These are phyloP conservation scores for Gracilaria gracilis DNA, from an alignment of 23 red algal species.

Conservation along the genomic window DNA sequence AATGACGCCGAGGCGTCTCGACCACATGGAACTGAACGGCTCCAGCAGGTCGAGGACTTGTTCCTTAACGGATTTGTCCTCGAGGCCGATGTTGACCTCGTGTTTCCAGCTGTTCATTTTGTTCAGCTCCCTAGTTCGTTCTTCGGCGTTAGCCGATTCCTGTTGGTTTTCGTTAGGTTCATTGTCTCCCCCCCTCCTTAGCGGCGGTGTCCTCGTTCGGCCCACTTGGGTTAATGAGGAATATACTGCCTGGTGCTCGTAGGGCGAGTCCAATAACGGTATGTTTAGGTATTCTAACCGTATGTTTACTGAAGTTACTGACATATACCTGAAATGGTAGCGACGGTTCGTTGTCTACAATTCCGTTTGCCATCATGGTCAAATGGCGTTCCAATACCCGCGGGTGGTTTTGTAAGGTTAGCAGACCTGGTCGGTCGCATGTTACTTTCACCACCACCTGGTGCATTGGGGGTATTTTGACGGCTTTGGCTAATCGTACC, in stretches of 20 bases:
- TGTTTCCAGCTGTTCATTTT: too few relatives aligned
- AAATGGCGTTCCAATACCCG: background rate
- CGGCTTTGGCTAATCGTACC: background rate
- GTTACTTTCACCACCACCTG: background rate
- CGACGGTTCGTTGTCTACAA: background rate
- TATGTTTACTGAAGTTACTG: background rate
- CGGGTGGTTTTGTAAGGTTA: background rate
- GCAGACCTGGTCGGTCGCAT: background rate
- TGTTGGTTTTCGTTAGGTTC: too few relatives aligned
- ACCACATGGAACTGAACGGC: background rate
- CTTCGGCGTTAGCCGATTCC: too few relatives aligned
- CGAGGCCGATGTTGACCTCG: too few relatives aligned
- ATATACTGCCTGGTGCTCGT: background rate
- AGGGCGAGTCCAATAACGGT: background rate
- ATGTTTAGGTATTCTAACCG: background rate
- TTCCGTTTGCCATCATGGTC: background rate
- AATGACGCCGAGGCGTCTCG: background rate
- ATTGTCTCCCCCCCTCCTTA: background rate
- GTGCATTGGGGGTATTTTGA: background rate
- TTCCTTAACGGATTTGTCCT: too few relatives aligned
- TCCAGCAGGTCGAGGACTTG: too few relatives aligned
- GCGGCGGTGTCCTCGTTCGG: too few relatives aligned
- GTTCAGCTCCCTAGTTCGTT: too few relatives aligned
- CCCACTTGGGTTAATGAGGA: background rate
- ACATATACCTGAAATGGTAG: background rate